These are phyloP conservation scores for Phylloporus sp. DNA, from an alignment of 768 basidiomycete species.

Conservation along the genomic window DNA sequence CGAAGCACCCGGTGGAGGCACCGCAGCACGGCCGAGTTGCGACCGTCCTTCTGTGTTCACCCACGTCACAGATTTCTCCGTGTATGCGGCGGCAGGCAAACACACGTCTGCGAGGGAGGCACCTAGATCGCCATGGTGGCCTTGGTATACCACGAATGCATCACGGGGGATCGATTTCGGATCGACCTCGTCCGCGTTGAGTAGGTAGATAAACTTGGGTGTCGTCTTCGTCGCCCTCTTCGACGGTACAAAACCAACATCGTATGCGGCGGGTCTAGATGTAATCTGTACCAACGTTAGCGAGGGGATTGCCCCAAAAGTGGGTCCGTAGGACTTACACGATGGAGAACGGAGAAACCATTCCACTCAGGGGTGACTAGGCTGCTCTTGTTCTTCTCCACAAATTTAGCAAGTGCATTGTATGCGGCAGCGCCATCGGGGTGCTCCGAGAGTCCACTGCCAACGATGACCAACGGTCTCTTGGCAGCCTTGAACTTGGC, in stretches of 20 bases:
- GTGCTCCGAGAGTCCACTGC: conserved; percentile 82
- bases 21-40: conserved; percentile 87
- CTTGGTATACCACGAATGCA: conserved; percentile 98
- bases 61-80: conserved; percentile 89
- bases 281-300: conserved; percentile 51
- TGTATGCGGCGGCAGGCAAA: conserved; percentile 89
- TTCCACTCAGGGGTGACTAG: conserved; percentile 91
- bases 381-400: conserved; percentile 67
- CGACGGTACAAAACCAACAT: conserved; percentile 89
- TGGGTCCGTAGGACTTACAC: conserved; percentile 46
- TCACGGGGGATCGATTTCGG: conserved; percentile 81
- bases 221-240: conserved; percentile 65
- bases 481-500: conserved; percentile 86
- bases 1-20: conserved; percentile 90
- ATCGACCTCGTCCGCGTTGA: conserved; percentile 93
- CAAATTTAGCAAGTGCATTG: conserved; percentile 72
- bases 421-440: conserved; percentile 76
- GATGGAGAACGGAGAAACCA: conserved; percentile 88
- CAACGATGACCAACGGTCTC: conserved; percentile 89
- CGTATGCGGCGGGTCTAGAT: conserved; percentile 91
- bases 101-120: conserved; percentile 97
- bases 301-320: not conserved
- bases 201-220: conserved; percentile 94
- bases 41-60: conserved; percentile 94
- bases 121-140: conserved; percentile 95